Base-by-base conservation (phyloP, 768 basidiomycete genomes). In the Tylopilus felleus region DNA sequence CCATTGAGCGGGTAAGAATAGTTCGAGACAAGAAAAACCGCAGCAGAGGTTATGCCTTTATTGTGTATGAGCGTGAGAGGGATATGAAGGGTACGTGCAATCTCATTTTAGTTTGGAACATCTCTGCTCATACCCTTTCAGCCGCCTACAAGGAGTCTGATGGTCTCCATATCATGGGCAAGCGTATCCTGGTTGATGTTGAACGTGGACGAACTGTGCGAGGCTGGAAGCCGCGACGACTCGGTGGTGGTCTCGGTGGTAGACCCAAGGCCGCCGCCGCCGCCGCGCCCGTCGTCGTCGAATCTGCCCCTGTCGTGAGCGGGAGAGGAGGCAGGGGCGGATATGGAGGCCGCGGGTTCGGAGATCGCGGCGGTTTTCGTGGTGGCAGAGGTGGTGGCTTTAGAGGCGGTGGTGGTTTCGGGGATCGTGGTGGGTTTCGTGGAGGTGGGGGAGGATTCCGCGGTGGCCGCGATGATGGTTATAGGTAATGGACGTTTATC, bases 221-320 rank as follows among this genome's bases (percentile, higher is more conserved):
- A 55, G 97, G 95, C 3, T 99, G 97, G 97, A 98, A 97, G 69
- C 97, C 97, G 1, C 87, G 93, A 46, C 85, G 95, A 49, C 77
- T 98, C 0, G 97, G 96, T 19, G 97, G 97, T n/a, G 97, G 97
- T 6, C 80, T 98, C n/a, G 97, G 97, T n/a, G 97, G 97, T 25
- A 81, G 96, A 55, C 93, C 95, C 19, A 98, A 98, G 69, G 85
- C 84, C 5, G 83, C 82, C 1, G 82, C n/a, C n/a, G n/a, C n/a
- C n/a, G n/a, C n/a, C n/a, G n/a, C n/a, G n/a, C n/a, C n/a, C n/a
- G n/a, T n/a, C n/a, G n/a, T n/a, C n/a, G n/a, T n/a, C n/a, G n/a
- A n/a, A n/a, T n/a, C n/a, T n/a, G n/a, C n/a, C n/a, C n/a, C n/a
- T n/a, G n/a, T n/a, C n/a, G n/a, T n/a, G n/a, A 3, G 17, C 48